Base-by-base conservation (phyloP, 768 basidiomycete genomes). In the Baorangia bicolor region DNA sequence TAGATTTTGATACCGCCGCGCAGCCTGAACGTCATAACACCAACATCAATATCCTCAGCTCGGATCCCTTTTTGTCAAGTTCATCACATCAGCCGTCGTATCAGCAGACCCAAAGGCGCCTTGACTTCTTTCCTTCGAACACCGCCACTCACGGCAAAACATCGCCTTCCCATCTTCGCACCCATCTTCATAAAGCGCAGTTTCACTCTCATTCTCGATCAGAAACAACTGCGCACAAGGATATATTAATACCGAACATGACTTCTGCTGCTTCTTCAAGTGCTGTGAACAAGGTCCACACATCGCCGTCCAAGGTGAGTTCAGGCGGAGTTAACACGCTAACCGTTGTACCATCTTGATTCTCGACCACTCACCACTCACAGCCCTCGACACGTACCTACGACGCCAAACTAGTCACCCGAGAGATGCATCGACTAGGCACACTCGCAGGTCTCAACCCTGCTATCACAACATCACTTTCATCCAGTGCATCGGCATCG, bases 401-500 rank as follows among this genome's bases (percentile, higher is more conserved):
- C 70, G 88, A 90, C 73, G 78, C 87, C 16, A 90, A 92, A 69
- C 77, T 90, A 44, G 88, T 92, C 60, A 82, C 87, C 3, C 83
- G 88, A 38, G 91, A 93, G 71, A 92, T 93, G 89, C 89, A 92
- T 64, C 82, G 91, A 33, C 81, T 92, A 5, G 90, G 86, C 28
- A 84, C 79, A 27, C 77, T 86, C 33, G 75, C 81, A 2, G 77
- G 80, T 10, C 77, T 85, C 13, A 78, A 79, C 1, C 82, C 86
- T 23, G 56, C 67, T n/a, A 66, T 73, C 37, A 60, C 70, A 5
- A 68, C 73, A 4, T 71, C 73, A 12, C 69, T 77, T 42, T 67
- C 73, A 30, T 64, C 74, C 4, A 76, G 78, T 1, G 77, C 87
- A 14, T 71, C 81, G 0, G 80, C 84, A 12, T 74, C 78, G 11